phyloP scores from a whole-genome alignment of 345 rosid genomes.

The Ricinus communis region DNA sequence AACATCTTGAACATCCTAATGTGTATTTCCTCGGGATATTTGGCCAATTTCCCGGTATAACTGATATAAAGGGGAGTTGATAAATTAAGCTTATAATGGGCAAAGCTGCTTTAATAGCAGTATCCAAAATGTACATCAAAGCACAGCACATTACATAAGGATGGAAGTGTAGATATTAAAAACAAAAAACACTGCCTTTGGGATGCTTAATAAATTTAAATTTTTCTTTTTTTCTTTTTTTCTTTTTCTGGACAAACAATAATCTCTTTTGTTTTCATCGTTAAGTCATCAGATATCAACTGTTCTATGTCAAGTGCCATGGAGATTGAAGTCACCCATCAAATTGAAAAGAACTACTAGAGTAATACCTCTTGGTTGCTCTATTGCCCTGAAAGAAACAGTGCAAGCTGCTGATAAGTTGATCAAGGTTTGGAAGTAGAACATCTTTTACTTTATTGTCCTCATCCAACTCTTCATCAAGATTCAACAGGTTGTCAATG shows the following conservation, averaged over 20 bases:
- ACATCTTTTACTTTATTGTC: conserved; percentile 38
- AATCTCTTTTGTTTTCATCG: not conserved
- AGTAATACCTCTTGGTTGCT: conserved; percentile 59
- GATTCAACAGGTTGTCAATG: conserved; percentile 71
- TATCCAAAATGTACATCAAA: not conserved
- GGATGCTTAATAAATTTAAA: not conserved
- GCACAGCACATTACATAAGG: not conserved
- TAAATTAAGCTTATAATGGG: not conserved
- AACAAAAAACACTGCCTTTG: not conserved
- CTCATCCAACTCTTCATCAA: conserved; percentile 57
- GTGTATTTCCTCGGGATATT: conserved; percentile 59
- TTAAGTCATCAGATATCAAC: not conserved
- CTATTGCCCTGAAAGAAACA: conserved; percentile 50
- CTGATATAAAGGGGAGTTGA: conserved; percentile 1
- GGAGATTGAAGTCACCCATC: not conserved
- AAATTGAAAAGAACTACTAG: not conserved
- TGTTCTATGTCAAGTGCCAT: not conserved
- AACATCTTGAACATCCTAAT: conserved; percentile 64
- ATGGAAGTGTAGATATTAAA: no score
- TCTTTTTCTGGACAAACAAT: not conserved
- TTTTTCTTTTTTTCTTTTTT: not conserved
- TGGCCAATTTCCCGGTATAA: conserved; percentile 62
- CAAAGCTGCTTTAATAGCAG: not conserved
- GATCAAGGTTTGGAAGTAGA: conserved; percentile 54
- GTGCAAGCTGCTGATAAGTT: conserved; percentile 69